phyloP scores from a whole-genome alignment of 495 filamentous ascomycete species.

The Collariella sp. region DNA sequence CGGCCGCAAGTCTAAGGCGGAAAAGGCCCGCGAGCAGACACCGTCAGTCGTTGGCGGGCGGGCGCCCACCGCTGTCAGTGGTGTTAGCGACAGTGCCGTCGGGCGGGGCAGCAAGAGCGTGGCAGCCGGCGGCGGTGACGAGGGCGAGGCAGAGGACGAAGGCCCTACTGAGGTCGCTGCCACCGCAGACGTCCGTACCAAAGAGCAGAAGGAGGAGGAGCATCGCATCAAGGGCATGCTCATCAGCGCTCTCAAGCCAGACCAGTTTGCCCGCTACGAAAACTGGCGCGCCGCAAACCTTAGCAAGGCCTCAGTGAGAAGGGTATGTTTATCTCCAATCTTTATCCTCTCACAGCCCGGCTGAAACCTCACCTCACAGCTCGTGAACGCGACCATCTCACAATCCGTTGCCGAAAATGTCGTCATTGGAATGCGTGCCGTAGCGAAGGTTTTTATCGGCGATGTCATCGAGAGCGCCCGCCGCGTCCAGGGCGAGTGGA shows the following conservation, averaged over 20 bases:
- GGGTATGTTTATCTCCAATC: slow-evolving; percentile 31
- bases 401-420: slow-evolving; percentile 76
- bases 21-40: slow-evolving; percentile 44
- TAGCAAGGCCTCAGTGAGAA: slow-evolving; percentile 25
- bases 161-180: slow-evolving; percentile 57
- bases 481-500: slow-evolving; percentile 72
- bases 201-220: slow-evolving; percentile 63
- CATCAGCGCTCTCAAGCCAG: slow-evolving; percentile 54
- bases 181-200: slow-evolving; percentile 52
- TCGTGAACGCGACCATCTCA: slow-evolving; percentile 80
- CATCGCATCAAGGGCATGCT: slow-evolving; percentile 52
- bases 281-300: slow-evolving; percentile 64
- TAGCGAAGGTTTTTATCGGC: slow-evolving; percentile 76
- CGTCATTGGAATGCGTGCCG: slow-evolving; percentile 68
- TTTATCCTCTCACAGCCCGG: not conserved
- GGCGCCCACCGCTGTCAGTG: slow-evolving; percentile 41
- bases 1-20: slow-evolving; percentile 57
- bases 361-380: slow-evolving; percentile 40
- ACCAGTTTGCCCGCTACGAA: slow-evolving; percentile 67
- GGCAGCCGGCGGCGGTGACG: slow-evolving; percentile 27
- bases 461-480: slow-evolving; percentile 74
- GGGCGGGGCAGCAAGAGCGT: slow-evolving; percentile 27
- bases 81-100: slow-evolving; percentile 31
- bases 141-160: slow-evolving; percentile 58
- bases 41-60: slow-evolving; percentile 43